phyloP scores from a whole-genome alignment of 1,284 basidiomycete genomes.

The Heliocybe sulcata region DNA sequence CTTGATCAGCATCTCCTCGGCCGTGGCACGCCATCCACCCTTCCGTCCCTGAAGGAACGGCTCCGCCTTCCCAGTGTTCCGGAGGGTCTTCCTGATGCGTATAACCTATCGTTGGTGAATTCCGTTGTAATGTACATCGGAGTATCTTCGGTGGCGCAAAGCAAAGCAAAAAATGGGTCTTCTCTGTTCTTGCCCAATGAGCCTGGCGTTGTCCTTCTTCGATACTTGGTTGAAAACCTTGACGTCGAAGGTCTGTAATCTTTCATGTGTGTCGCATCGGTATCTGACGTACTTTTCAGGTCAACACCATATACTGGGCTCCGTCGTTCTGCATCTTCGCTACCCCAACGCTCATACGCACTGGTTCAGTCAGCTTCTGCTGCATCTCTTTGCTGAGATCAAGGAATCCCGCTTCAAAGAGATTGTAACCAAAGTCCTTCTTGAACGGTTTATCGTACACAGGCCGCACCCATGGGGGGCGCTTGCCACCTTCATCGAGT shows the following conservation, averaged over 20 bases:
- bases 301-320: constrained; percentile 88
- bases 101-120: constrained; percentile 87
- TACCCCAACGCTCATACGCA: constrained; percentile 96
- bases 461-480: constrained; percentile 98
- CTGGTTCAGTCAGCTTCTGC: constrained; percentile 88
- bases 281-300: constrained; percentile 35
- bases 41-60: constrained; percentile 77
- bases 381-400: constrained; percentile 80
- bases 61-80: constrained; percentile 48
- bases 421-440: constrained; percentile 84
- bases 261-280: neutral
- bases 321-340: constrained; percentile 89
- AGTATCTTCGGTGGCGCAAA: constrained; percentile 81
- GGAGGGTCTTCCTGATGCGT: constrained; percentile 56
- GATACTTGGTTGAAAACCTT: constrained; percentile 76
- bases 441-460: constrained; percentile 91
- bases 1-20: constrained; percentile 82
- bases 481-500: constrained; percentile 88
- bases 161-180: constrained; percentile 73
- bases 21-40: constrained; percentile 59
- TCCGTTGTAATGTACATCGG: constrained; percentile 94
- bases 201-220: constrained; percentile 76
- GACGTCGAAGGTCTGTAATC: constrained; percentile 76
- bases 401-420: constrained; percentile 79
- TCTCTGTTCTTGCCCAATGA: constrained; percentile 76